These are phyloP conservation scores for Aspergillus glaucus DNA, from an alignment of 2,329 filamentous ascomycete species.

Conservation along the genomic window DNA sequence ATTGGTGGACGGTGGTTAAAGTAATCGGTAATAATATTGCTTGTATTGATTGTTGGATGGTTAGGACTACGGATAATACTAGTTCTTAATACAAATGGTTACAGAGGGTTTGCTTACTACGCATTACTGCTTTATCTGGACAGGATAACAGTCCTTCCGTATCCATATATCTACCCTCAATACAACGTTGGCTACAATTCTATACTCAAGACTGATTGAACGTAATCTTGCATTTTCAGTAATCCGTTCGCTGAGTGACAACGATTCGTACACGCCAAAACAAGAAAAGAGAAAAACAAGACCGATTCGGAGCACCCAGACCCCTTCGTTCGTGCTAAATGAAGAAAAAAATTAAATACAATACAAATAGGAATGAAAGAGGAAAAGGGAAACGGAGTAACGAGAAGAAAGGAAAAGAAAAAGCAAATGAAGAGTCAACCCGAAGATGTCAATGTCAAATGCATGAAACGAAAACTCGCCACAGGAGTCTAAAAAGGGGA, in stretches of 20 bases:
- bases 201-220: neutral
- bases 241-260: neutral
- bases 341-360: constrained; percentile 24
- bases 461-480: constrained; percentile 5
- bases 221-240: neutral
- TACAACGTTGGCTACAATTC: neutral
- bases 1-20: neutral
- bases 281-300: constrained; percentile 1
- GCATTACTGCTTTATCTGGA: no score
- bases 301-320: constrained; percentile 7
- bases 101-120: neutral
- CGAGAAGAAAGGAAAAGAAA: constrained; percentile 8
- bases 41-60: no score
- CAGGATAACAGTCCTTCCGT: no score
- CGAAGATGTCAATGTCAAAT: neutral
- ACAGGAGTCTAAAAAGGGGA: neutral
- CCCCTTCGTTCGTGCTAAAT: constrained; percentile 7
- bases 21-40: neutral
- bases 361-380: constrained; percentile 20
- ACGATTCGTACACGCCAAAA: constrained; percentile 5
- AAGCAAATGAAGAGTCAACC: constrained; percentile 5
- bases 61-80: neutral
- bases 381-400: constrained; percentile 4
- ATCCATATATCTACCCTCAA: neutral
- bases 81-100: neutral